Conservation (phyloP, 164 flowering plant genomes). For the Cinnamomum micranthum region DNA sequence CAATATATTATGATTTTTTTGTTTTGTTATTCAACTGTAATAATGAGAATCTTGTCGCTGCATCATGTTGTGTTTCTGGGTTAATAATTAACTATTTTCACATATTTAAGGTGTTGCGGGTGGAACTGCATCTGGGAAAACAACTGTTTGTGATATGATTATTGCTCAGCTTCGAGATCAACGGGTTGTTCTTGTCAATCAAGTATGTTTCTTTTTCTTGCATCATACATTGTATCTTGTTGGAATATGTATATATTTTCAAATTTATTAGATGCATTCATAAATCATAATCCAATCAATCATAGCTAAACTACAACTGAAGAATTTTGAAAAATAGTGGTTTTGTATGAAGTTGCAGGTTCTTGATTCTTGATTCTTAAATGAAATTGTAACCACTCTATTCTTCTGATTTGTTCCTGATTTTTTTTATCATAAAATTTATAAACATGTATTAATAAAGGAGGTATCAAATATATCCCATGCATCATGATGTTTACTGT, state of each 20-base stretch:
- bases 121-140: slow-evolving; percentile 98
- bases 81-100: not conserved
- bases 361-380: not conserved
- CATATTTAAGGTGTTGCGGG: slow-evolving; percentile 78
- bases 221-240: not conserved
- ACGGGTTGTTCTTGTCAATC: slow-evolving; percentile 93
- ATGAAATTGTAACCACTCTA: too few species aligned
- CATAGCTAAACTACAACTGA: not conserved
- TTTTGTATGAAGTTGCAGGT: not conserved
- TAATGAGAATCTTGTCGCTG: not conserved
- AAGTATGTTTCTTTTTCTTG: slow-evolving; percentile 40
- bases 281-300: not conserved
- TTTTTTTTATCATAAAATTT: too few species aligned
- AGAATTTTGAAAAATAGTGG: not conserved
- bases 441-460: too few species aligned
- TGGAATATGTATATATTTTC: not conserved
- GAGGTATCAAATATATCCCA: too few species aligned
- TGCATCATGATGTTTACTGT: too few species aligned
- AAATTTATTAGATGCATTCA: not conserved
- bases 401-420: too few species aligned
- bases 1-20: not conserved
- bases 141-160: slow-evolving; percentile 95
- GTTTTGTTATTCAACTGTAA: not conserved
- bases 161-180: slow-evolving; percentile 93
- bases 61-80: not conserved